These are phyloP conservation scores for Colletotrichum sp. DNA, from an alignment of 2,329 filamentous ascomycete species.

Conservation along the genomic window DNA sequence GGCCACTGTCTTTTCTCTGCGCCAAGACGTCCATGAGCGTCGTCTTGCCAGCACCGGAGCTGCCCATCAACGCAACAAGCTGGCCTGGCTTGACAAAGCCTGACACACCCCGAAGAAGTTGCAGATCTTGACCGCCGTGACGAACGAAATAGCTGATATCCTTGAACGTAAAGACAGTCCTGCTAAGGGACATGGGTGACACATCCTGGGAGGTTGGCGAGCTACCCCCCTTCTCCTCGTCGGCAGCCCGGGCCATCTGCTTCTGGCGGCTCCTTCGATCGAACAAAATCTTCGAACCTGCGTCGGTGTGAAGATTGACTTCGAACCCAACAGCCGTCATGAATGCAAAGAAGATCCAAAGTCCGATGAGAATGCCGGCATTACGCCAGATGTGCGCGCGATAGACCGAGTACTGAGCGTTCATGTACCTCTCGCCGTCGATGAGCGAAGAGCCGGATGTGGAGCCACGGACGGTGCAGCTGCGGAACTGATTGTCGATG, in stretches of 20 bases:
- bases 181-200: background rate
- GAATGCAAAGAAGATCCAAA: slow-evolving; percentile 16
- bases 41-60: slow-evolving; percentile 33
- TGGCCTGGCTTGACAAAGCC: slow-evolving; percentile 75
- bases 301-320: background rate
- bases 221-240: background rate
- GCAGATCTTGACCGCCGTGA: slow-evolving; percentile 49
- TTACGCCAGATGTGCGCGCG: slow-evolving; percentile 24
- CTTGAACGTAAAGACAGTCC: slow-evolving; percentile 8
- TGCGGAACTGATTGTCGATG: background rate
- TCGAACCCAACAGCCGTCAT: background rate
- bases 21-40: slow-evolving; percentile 68
- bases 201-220: background rate
- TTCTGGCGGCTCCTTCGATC: slow-evolving; percentile 36
- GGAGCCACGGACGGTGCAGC: background rate
- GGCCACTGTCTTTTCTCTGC: slow-evolving; percentile 54
- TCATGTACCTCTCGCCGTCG: background rate
- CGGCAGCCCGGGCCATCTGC: background rate
- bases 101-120: slow-evolving; percentile 67
- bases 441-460: slow-evolving; percentile 28
- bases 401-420: slow-evolving; percentile 13
- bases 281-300: background rate
- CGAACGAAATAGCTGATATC: slow-evolving; percentile 7
- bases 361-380: slow-evolving; percentile 17
- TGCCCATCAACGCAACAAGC: slow-evolving; percentile 65